Evolutionary conservation across 2,329 filamentous ascomycete species (phyloP), one percentile per base, ranked within the genome.

Genomic region (Alternaria angustiovoidea): DNA sequence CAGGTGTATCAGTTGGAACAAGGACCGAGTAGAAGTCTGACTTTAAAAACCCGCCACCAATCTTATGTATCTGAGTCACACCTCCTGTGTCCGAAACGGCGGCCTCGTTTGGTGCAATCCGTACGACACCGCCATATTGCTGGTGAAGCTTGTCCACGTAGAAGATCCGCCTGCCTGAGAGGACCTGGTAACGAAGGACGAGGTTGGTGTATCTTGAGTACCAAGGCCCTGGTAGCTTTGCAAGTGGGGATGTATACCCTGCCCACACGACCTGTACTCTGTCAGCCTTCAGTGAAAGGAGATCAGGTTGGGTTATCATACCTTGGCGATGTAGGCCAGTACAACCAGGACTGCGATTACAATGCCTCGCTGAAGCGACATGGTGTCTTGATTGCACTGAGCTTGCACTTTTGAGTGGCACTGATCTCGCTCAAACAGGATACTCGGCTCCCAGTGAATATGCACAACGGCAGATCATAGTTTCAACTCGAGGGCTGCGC

Each of bases 11-110:
- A 11, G 28, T 30, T 30, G 28, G 28, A 3, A 11, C 11, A 30
- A 30, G 8, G 28, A 11, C 28, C 8, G 28, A 11, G 28, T 30
- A 30, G 28, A 77, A 82, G 3, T 71, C 61, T 2, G 71, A 75
- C 60, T 84, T 83, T 4, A 73, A 61, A 49, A 80, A 83, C 5
- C 76, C 77, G 24, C 77, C 75, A 1, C 80, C 80, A 5, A 80
- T 75, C 41, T 68, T 70, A 47, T 76, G 73, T 18, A 76, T 75
- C 24, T 72, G 65, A 24, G 63, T 61, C 16, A 69, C 66, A 20
- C 64, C 72, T 42, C 56, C 36, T 7, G 66, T 44, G 24, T 72
- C 69, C 11, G 67, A 51, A 28, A 73, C 46, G 11, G 59, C 67
- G 14, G 74, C 69, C 51, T 75, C 69, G 18, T 58, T 61, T 2